phyloP scores from a whole-genome alignment of 306 rosid species.

The Adenanthera pavonina region DNA sequence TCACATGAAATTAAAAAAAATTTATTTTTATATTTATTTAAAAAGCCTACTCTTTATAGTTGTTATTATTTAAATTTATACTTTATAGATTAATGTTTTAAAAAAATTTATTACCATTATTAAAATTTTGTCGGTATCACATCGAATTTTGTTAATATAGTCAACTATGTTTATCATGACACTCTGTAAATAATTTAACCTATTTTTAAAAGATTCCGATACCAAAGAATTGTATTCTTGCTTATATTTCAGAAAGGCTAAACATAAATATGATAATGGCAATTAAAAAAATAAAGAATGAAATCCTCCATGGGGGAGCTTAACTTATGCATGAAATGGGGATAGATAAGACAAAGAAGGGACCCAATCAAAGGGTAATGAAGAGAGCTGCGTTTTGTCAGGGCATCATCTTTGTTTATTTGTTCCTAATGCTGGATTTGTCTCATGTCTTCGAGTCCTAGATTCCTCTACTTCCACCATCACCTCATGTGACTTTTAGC shows the following conservation, averaged over 20 bases:
- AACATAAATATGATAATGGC: not conserved
- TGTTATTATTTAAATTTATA: too few relatives aligned
- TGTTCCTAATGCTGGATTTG: not conserved
- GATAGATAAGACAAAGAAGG: not conserved
- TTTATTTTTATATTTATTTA: too few relatives aligned
- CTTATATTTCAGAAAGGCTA: not conserved
- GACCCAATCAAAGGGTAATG: not conserved
- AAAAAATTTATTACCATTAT: not conserved
- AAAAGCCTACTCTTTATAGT: too few relatives aligned
- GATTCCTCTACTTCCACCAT: not conserved
- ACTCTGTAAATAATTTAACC: not conserved
- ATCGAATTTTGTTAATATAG: not conserved
- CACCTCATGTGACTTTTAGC: slow-evolving; percentile 29
- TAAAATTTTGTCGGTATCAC: not conserved
- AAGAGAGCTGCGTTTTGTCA: not conserved
- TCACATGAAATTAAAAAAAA: too few relatives aligned
- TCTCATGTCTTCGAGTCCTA: not conserved
- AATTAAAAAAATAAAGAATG: not conserved
- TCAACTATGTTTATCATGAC: not conserved
- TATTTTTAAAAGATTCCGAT: not conserved
- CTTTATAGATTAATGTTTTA: too few relatives aligned
- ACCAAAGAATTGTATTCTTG: not conserved
- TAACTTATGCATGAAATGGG: not conserved
- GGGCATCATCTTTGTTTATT: not conserved
- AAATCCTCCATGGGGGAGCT: too few relatives aligned